Percentiles rank a stretch among this genome's conserved stretches.
Evolutionary conservation across 768 basidiomycete species (phyloP).

Genomic region (Ramaria rubella): DNA sequence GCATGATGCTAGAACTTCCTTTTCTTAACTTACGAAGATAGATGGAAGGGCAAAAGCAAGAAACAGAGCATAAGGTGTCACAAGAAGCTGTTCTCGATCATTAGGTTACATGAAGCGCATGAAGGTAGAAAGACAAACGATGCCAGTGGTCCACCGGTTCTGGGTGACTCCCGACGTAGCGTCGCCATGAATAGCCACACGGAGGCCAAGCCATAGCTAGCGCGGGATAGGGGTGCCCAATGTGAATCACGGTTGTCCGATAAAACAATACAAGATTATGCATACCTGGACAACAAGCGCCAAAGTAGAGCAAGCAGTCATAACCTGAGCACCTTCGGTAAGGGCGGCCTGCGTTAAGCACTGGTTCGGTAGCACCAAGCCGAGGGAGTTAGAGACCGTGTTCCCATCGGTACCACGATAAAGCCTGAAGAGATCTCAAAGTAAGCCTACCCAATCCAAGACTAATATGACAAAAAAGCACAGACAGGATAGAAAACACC

Average conservation of each 20-base stretch:
- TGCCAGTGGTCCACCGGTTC: not conserved
- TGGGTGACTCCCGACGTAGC: not conserved
- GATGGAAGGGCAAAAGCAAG: slow-evolving; percentile 2
- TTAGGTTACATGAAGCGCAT: not conserved
- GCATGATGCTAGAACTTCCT: not conserved
- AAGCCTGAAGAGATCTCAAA: not conserved
- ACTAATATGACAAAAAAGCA: not conserved
- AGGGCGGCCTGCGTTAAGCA: slow-evolving; percentile 49
- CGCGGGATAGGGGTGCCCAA: not conserved
- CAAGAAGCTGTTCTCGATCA: slow-evolving; percentile 5
- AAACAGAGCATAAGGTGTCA: slow-evolving; percentile 2
- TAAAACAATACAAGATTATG: not conserved
- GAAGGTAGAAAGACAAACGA: not conserved
- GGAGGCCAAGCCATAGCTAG: slow-evolving; percentile 8
- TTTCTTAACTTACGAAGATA: not conserved
- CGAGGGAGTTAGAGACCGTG: slow-evolving; percentile 13
- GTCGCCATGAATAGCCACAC: slow-evolving; percentile 4
- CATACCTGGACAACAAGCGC: slow-evolving; percentile 4
- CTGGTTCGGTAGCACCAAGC: slow-evolving; percentile 24
- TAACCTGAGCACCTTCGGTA: slow-evolving; percentile 37
- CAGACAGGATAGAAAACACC: slow-evolving; percentile 42
- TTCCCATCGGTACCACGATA: slow-evolving; percentile 11
- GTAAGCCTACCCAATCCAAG: too few relatives aligned
- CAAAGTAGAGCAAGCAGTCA: slow-evolving; percentile 8
- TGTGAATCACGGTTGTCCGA: too few relatives aligned